These are phyloP conservation scores for Podaxis sp. DNA, from an alignment of 768 basidiomycete species.

Conservation along the genomic window DNA sequence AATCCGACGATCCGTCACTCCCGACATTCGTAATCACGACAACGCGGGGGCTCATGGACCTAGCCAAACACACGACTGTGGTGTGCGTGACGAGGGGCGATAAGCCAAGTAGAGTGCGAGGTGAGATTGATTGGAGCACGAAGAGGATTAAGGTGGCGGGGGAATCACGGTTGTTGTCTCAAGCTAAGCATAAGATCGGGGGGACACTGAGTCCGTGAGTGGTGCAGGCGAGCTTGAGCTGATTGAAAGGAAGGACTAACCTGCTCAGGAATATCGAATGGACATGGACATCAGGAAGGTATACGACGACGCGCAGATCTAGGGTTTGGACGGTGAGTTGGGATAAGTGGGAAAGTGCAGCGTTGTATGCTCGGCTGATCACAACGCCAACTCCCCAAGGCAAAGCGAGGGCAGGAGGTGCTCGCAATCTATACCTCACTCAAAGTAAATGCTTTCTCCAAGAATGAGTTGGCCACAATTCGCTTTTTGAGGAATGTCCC, in stretches of 20 bases:
- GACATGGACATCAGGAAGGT: conserved; percentile 15
- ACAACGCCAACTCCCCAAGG: conserved; percentile 5
- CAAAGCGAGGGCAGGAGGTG: conserved; percentile 6
- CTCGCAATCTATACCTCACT: conserved; percentile 13
- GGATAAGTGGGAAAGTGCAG: neutral
- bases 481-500: conserved; percentile 12
- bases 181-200: conserved; percentile 12
- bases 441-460: conserved; percentile 12
- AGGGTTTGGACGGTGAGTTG: conserved; percentile 15
- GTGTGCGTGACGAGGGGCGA: neutral
- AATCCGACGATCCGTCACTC: neutral
- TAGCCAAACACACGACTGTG: neutral
- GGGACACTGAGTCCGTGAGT: conserved; percentile 13
- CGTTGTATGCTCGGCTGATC: neutral
- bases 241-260: neutral
- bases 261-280: conserved; percentile 12
- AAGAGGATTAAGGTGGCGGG: conserved; percentile 13
- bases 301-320: conserved; percentile 5
- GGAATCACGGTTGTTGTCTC: neutral
- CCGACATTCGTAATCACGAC: conserved; percentile 11
- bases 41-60: conserved; percentile 1
- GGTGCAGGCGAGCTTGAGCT: neutral
- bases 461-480: conserved; percentile 15
- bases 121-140: conserved; percentile 14
- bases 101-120: neutral